Evolutionary conservation across 129 eudicot species (phyloP), one percentile per base, ranked within the genome.

Genomic region (Helianthus tuberosus): DNA sequence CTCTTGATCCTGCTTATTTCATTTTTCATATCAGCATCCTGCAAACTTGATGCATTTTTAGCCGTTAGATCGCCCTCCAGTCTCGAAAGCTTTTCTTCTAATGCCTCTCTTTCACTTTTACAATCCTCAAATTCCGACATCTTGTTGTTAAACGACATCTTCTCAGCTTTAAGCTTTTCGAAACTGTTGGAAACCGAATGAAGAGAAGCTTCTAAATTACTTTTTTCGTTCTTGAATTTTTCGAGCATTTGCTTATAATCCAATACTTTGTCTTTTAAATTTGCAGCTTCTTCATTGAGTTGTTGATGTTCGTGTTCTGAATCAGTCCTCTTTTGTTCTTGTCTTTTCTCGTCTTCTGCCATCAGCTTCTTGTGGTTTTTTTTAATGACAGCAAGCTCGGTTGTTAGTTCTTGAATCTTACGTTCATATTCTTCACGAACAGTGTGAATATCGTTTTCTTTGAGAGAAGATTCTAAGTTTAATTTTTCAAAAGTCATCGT

Each of bases 221-320:
- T 79, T 74, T 86, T 88, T 69, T 88, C 92, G 41, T 25, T 20
- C 77, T 58, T 78, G 59, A 77, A 62, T 7, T 68, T 86, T 65
- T 73, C 72, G 61, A 91, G 78, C 74, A 66, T 79, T 11, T 52
- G 74, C 75, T 84, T 84, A 41, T 88, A 64, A 71, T 71, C 63
- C 50, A 74, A 32, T 35, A 86, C 51, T 69, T 88, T 90, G 57
- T 71, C 74, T 72, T 88, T 91, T 81, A 88, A 71, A 59, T 36
- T 77, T 23, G 84, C 75, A 57, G 83, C 58, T 79, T 88, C 92
- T 76, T 81, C 84, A 44, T 73, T 77, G 11, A 91, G 92, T 66
- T 86, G 90, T 75, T 79, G 83, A 11, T 87, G 86, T 61, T 88
- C 89, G 35, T 88, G 77, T 71, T 88, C 90, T 2, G 96, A 84